phyloP scores from a whole-genome alignment of 176 grass and related monocot species.

The Oryza brachyantha region DNA sequence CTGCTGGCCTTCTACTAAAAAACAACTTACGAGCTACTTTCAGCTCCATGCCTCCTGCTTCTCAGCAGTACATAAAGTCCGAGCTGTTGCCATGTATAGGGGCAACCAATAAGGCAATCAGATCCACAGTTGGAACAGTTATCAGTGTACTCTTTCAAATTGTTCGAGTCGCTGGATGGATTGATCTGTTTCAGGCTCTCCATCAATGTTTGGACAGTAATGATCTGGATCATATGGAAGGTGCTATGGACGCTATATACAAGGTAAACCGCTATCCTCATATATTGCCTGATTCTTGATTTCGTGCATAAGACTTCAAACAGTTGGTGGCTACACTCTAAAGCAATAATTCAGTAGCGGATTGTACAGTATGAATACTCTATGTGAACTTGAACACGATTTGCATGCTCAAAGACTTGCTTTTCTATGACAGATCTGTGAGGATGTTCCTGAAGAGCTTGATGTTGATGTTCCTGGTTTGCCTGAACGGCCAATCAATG shows the following conservation, averaged over 20 bases:
- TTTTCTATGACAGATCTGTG: conserved; percentile 69
- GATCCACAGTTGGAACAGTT: conserved; percentile 91
- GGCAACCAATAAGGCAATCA: conserved; percentile 67
- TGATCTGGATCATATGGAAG: conserved; percentile 95
- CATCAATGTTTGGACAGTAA: conserved; percentile 81
- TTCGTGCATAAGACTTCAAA: background rate
- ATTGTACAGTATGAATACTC: background rate
- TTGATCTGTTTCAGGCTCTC: conserved; percentile 81
- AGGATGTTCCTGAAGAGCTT: conserved; percentile 95
- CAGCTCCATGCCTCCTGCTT: conserved; percentile 52
- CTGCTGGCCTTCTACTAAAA: conserved; percentile 84
- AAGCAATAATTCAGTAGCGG: background rate
- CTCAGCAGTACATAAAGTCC: conserved; percentile 77
- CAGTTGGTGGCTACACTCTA: background rate
- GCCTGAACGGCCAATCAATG: conserved; percentile 82
- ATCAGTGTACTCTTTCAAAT: conserved; percentile 90
- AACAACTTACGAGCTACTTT: conserved; percentile 75
- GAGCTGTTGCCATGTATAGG: conserved; percentile 86
- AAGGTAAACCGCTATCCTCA: conserved; percentile 53
- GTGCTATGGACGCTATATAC: conserved; percentile 96
- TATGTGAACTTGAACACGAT: conserved; percentile 19
- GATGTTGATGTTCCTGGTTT: conserved; percentile 91
- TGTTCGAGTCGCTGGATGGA: conserved; percentile 75
- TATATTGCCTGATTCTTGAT: conserved; percentile 1
- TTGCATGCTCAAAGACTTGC: conserved; percentile 20